Evolutionary conservation across 2,329 filamentous ascomycete species (phyloP).

Genomic region (Lasiodiplodia sp.): DNA sequence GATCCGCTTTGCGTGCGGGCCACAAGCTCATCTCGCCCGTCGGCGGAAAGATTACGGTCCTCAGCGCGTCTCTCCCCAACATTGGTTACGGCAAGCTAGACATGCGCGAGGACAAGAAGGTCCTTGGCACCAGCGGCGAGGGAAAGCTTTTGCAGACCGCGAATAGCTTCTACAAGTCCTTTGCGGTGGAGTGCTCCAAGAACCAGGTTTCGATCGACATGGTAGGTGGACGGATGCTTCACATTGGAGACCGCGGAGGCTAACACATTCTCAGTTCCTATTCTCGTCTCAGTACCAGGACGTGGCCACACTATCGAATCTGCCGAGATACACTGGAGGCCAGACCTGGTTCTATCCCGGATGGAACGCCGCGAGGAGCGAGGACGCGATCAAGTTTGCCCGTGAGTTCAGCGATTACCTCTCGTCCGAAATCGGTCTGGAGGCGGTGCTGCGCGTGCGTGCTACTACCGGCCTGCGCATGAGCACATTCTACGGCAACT

Average conservation of each 20-base stretch:
- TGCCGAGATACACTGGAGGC: slow-evolving; percentile 94
- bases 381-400: slow-evolving; percentile 98
- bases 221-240: slow-evolving; percentile 43
- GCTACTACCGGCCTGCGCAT: slow-evolving; percentile 94
- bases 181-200: slow-evolving; percentile 98
- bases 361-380: slow-evolving; percentile 91
- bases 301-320: slow-evolving; percentile 92
- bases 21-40: slow-evolving; percentile 96
- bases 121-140: slow-evolving; percentile 93
- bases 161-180: slow-evolving; percentile 98
- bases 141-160: slow-evolving; percentile 85
- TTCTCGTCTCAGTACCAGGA: slow-evolving; percentile 97
- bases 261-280: slow-evolving; percentile 66
- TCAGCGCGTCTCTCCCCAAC: slow-evolving; percentile 90
- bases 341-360: slow-evolving; percentile 99
- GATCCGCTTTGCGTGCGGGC: slow-evolving; percentile 87
- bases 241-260: background rate
- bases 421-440: slow-evolving; percentile 94
- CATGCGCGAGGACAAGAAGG: slow-evolving; percentile 94
- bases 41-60: slow-evolving; percentile 91
- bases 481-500: slow-evolving; percentile 99
- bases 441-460: slow-evolving; percentile 93
- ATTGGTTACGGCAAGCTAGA: slow-evolving; percentile 88
- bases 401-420: slow-evolving; percentile 96
- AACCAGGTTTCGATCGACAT: slow-evolving; percentile 98